Evolutionary conservation across 805 yeast genomes (phyloP), one percentile per base, ranked within the genome.

Genomic region (Candida pseudofarinosa): DNA sequence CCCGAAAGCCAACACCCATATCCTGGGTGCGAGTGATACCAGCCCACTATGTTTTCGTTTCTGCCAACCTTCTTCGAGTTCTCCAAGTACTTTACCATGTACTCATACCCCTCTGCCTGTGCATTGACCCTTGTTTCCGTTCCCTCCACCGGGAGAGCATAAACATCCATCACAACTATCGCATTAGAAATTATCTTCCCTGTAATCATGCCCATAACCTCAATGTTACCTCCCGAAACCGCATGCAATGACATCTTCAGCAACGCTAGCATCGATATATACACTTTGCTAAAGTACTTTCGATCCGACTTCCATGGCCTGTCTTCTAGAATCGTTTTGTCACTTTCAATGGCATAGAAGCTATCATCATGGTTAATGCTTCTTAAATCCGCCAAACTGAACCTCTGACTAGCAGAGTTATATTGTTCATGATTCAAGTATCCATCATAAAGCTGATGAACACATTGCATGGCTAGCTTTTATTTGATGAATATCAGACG

Each of bases 11-110:
- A 91, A 60, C 97, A 90, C 14, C 97, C 97, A 61, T 89, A 91
- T 0, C 97, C 96, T 0, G 99, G 99, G 62, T 91, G 99, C 4
- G 91, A 88, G 62, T 74, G 98, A 63, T 93, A 91, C 99, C 99
- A 91, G 7, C 99, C 99, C 13, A 93, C 87, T 17, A 91, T 85
- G 51, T 85, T 77, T 48, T 85, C 75, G n/a, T 57, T 49, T 18
- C 64, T 55, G 1, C 78, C 79, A 15, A 73, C 66, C 19, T 67
- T 62, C 55, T 77, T 77, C 47, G 78, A 60, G 34, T 73, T 67
- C 42, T 82, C 82, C 40, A 86, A 67, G 60, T 86, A 89, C 46
- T 80, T 83, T 1, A 90, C 93, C 96, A 93, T 90, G 59, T 84
- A 93, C 60, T 91, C 98, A 61, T 90, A 90, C 0, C 95, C 95